Conservation (phyloP, 345 rosid species). For the Linum trigynum region DNA sequence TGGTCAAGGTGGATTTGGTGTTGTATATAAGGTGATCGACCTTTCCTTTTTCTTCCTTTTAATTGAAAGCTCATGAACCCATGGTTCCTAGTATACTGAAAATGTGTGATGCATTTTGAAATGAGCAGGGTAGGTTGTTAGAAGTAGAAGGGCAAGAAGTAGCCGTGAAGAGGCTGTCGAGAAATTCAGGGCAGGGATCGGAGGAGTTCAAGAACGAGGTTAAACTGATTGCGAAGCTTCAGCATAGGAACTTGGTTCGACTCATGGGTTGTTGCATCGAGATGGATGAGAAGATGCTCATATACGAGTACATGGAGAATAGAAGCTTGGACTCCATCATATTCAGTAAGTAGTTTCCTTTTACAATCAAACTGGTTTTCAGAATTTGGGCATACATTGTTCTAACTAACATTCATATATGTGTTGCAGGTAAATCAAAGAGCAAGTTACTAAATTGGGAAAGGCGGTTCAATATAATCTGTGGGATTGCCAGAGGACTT, state of each 20-base stretch:
- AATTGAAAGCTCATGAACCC: no score
- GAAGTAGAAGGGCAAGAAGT: constrained; percentile 46
- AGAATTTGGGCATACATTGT: neutral
- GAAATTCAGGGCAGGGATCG: constrained; percentile 56
- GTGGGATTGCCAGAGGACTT: constrained; percentile 72
- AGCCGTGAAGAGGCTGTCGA: constrained; percentile 76
- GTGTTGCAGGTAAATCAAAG: constrained; percentile 34
- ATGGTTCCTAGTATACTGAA: no score
- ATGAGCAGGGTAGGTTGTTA: constrained; percentile 36
- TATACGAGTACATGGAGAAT: constrained; percentile 80
- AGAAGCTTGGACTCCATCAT: constrained; percentile 60
- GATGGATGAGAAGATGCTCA: constrained; percentile 58
- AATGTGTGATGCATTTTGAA: neutral
- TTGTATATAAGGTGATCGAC: constrained; percentile 60
- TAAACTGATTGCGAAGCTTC: constrained; percentile 65
- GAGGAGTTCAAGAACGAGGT: constrained; percentile 88
- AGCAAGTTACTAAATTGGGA: constrained; percentile 46
- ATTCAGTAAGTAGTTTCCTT: constrained; percentile 38
- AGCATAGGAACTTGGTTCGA: constrained; percentile 70
- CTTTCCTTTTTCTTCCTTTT: neutral
- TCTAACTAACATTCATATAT: neutral
- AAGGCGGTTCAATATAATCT: constrained; percentile 46
- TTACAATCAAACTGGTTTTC: no score
- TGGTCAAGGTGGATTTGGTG: constrained; percentile 73
- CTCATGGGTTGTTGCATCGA: constrained; percentile 63